These are phyloP conservation scores for Polytrichum formosum DNA, from an alignment of 225 moss, liverwort and hornwort genomes.

Conservation along the genomic window DNA sequence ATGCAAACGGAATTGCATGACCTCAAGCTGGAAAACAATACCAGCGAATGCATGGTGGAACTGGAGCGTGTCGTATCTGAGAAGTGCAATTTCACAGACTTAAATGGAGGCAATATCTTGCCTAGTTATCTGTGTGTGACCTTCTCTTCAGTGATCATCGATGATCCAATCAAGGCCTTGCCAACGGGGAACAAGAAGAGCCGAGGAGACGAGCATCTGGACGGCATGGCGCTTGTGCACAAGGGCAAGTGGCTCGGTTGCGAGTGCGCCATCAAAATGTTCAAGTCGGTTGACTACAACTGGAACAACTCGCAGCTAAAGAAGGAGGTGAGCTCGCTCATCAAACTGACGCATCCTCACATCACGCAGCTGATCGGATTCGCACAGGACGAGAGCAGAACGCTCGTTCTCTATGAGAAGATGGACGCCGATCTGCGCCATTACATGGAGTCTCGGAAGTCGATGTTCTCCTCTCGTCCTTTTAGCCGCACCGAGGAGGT, in stretches of 20 bases:
- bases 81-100: conserved; percentile 2
- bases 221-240: conserved; percentile 7
- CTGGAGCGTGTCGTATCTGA: conserved; percentile 20
- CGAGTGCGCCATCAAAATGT: conserved; percentile 2
- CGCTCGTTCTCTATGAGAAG: neutral
- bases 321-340: conserved; percentile 6
- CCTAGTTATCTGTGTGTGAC: neutral
- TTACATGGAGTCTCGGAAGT: neutral
- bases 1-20: conserved; percentile 11
- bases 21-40: neutral
- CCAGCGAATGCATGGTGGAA: neutral
- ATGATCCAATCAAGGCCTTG: neutral
- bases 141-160: neutral
- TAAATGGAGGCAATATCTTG: neutral
- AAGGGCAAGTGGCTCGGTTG: conserved; percentile 7
- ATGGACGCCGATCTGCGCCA: conserved; percentile 4
- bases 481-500: neutral
- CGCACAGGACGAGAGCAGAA: neutral
- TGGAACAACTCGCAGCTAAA: conserved; percentile 7
- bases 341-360: conserved; percentile 11
- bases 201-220: neutral
- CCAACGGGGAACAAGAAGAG: neutral
- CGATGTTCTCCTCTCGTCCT: neutral
- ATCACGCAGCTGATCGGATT: conserved; percentile 7
- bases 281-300: neutral